Evolutionary conservation across 441 rosid species (phyloP).

Genomic region (Euphorbia celastroides): DNA sequence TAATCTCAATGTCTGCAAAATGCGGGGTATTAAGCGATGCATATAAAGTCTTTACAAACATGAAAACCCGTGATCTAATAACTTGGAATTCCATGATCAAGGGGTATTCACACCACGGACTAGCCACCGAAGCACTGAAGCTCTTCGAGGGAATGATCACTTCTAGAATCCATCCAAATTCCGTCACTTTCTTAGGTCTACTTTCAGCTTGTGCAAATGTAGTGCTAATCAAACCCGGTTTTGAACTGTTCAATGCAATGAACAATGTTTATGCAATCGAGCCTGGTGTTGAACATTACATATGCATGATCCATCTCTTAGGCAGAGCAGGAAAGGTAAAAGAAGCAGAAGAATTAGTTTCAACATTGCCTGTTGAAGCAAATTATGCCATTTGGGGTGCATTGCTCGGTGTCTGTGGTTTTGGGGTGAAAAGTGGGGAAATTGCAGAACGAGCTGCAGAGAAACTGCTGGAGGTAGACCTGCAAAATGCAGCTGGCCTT

Average conservation of each 20-base stretch:
- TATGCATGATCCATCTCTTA: constrained; percentile 62
- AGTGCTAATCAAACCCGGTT: constrained; percentile 44
- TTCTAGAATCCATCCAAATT: constrained; percentile 47
- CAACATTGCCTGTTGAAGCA: constrained; percentile 40
- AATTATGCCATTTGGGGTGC: constrained; percentile 60
- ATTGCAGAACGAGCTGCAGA: constrained; percentile 47
- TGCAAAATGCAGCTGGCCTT: constrained; percentile 63
- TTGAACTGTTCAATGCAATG: constrained; percentile 49
- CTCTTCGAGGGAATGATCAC: constrained; percentile 48
- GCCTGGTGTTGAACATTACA: constrained; percentile 57
- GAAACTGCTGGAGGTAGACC: constrained; percentile 55
- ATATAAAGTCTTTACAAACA: constrained; percentile 41
- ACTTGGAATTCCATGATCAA: constrained; percentile 88
- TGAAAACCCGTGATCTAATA: constrained; percentile 44
- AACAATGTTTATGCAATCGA: constrained; percentile 33
- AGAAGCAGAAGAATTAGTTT: constrained; percentile 70
- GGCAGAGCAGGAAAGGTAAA: constrained; percentile 68
- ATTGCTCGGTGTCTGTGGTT: constrained; percentile 54
- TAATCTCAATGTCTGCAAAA: constrained; percentile 79
- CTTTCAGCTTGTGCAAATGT: constrained; percentile 72
- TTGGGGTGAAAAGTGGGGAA: constrained; percentile 32
- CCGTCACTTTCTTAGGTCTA: constrained; percentile 59
- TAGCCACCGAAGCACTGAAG: constrained; percentile 44
- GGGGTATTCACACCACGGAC: constrained; percentile 66
- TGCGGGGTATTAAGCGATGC: constrained; percentile 63